These are phyloP conservation scores for Diaporthe nobilis DNA, from an alignment of 2,329 filamentous ascomycete species.

Conservation along the genomic window DNA sequence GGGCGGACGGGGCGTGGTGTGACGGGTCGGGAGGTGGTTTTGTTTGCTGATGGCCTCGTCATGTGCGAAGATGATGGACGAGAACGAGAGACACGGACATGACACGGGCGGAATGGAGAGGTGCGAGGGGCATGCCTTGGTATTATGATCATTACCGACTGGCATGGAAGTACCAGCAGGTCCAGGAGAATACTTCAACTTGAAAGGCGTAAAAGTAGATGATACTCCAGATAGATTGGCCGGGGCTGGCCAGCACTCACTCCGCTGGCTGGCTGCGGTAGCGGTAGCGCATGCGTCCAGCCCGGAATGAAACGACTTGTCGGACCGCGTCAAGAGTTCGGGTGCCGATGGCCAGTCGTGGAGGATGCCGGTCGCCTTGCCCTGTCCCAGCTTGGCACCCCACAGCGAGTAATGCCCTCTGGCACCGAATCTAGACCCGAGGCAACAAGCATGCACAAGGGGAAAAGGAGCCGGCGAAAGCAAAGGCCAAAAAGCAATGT, in stretches of 20 bases:
- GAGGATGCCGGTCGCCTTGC: conserved; percentile 11
- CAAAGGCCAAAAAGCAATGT: conserved; percentile 12
- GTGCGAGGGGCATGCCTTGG: neutral
- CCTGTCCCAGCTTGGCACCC: conserved; percentile 7
- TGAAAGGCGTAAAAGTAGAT: neutral
- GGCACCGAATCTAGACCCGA: conserved; percentile 5
- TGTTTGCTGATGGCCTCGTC: conserved; percentile 18
- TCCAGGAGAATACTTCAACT: too few species aligned
- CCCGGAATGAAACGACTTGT: conserved; percentile 13
- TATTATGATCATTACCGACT: neutral
- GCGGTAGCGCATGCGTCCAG: neutral
- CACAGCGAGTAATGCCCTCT: conserved; percentile 9
- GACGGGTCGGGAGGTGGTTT: neutral
- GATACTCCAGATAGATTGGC: neutral
- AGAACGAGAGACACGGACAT: conserved; percentile 6
- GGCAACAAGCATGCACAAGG: neutral
- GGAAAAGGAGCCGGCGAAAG: conserved; percentile 6
- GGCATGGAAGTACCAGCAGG: neutral
- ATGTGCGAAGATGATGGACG: neutral
- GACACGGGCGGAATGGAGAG: neutral
- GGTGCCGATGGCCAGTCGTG: conserved; percentile 15
- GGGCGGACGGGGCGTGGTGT: conserved; percentile 8
- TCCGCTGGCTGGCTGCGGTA: neutral
- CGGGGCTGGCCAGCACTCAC: neutral
- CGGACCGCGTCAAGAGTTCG: conserved; percentile 24